These are phyloP conservation scores for Taiozyma sp. DNA, from an alignment of 1,139 yeast genomes.

Conservation along the genomic window DNA sequence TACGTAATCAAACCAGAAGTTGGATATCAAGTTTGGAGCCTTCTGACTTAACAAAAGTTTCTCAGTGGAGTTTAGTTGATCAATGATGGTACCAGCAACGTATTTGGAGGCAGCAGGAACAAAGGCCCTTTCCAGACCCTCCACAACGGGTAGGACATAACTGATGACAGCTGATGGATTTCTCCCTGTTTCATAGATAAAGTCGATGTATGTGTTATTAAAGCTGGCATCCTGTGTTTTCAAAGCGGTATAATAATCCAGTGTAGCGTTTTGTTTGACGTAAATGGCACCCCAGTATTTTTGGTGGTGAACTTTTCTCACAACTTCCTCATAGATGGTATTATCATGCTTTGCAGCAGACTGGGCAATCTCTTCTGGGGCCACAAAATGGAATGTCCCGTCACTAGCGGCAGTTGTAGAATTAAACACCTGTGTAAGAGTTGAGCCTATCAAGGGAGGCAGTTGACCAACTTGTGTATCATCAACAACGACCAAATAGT, in stretches of 20 bases:
- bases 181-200: slow-evolving; percentile 41
- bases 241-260: slow-evolving; percentile 27
- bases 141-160: slow-evolving; percentile 32
- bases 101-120: slow-evolving; percentile 1
- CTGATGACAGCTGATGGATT: slow-evolving; percentile 36
- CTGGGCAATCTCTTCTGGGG: slow-evolving; percentile 2
- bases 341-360: slow-evolving; percentile 10
- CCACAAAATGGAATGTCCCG: slow-evolving; percentile 13
- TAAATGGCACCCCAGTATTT: slow-evolving; percentile 45
- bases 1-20: slow-evolving; percentile 24
- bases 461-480: slow-evolving; percentile 23
- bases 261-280: slow-evolving; percentile 35
- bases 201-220: slow-evolving; percentile 16
- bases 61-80: slow-evolving; percentile 32
- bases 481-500: slow-evolving; percentile 39
- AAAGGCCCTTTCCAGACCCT: slow-evolving; percentile 22
- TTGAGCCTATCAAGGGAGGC: slow-evolving; percentile 7
- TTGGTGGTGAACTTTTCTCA: slow-evolving; percentile 35
- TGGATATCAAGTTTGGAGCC: slow-evolving; percentile 40
- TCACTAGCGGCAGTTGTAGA: slow-evolving; percentile 5
- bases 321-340: slow-evolving; percentile 11
- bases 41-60: slow-evolving; percentile 58
- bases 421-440: slow-evolving; percentile 5
- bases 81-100: slow-evolving; percentile 9
- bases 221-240: slow-evolving; percentile 23